Percentiles rank a stretch among this genome's conserved stretches.
These are phyloP conservation scores for Kurtzmaniella quercitrusa DNA, from an alignment of 1,139 yeast species.

Conservation along the genomic window DNA sequence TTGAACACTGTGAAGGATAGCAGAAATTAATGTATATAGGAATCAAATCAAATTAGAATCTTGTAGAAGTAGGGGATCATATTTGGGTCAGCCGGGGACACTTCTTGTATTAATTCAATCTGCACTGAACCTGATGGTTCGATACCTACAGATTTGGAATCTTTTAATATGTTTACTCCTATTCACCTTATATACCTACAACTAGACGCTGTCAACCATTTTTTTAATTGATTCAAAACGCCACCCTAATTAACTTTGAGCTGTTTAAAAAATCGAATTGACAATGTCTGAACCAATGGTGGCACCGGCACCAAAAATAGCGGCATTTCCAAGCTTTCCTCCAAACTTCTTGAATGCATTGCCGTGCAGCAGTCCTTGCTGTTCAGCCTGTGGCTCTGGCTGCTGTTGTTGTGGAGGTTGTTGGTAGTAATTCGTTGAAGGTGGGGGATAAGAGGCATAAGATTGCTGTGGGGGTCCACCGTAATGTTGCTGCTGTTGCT, in stretches of 20 bases:
- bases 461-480: slow-evolving; percentile 35
- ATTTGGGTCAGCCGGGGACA: no score
- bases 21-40: slow-evolving; percentile 19
- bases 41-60: background rate
- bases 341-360: slow-evolving; percentile 65
- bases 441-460: slow-evolving; percentile 51
- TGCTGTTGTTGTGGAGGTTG: slow-evolving; percentile 22
- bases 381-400: slow-evolving; percentile 14
- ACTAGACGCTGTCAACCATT: no score
- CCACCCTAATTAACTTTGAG: no score
- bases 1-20: slow-evolving; percentile 80
- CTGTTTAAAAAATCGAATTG: slow-evolving; percentile 66
- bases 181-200: no score
- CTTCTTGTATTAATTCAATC: no score
- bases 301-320: slow-evolving; percentile 97
- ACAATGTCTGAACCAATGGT: slow-evolving; percentile 86
- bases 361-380: slow-evolving; percentile 19
- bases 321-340: slow-evolving; percentile 83
- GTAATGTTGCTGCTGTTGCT: slow-evolving; percentile 14
- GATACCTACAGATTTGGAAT: no score
- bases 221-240: no score
- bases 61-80: background rate
- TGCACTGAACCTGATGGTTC: no score
- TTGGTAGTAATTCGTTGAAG: slow-evolving; percentile 38
- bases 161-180: no score